These are phyloP conservation scores for Collariella sp. DNA, from an alignment of 495 filamentous ascomycete genomes.

Conservation along the genomic window DNA sequence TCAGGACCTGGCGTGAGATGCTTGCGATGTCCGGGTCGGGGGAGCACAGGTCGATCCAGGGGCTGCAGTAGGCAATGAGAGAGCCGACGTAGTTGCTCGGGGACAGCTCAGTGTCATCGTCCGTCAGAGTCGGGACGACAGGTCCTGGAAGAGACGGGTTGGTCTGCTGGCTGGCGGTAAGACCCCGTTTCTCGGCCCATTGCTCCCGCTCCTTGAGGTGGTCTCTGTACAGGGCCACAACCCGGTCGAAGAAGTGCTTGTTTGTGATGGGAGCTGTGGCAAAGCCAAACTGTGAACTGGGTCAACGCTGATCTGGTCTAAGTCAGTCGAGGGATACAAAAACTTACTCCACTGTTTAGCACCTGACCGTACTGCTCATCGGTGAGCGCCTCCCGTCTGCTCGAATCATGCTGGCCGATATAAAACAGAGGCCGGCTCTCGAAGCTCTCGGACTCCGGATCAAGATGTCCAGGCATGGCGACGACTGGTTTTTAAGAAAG, in stretches of 20 bases:
- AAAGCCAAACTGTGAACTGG: conserved; percentile 68
- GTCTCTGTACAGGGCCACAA: conserved; percentile 54
- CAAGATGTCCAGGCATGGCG: conserved; percentile 22
- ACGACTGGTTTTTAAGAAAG: neutral
- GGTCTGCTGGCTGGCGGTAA: conserved; percentile 13
- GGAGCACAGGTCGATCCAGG: conserved; percentile 87
- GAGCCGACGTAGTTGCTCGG: conserved; percentile 64
- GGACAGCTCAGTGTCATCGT: conserved; percentile 63
- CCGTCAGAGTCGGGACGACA: conserved; percentile 60
- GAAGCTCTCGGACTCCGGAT: conserved; percentile 44
- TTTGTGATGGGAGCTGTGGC: conserved; percentile 86
- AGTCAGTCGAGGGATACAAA: too few relatives aligned
- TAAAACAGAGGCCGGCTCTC: conserved; percentile 55
- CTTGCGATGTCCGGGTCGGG: conserved; percentile 70
- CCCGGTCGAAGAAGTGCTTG: conserved; percentile 65
- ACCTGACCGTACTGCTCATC: conserved; percentile 56
- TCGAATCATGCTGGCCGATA: conserved; percentile 76
- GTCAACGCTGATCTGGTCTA: conserved; percentile 8
- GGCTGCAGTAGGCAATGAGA: conserved; percentile 62
- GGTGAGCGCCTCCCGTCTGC: conserved; percentile 51
- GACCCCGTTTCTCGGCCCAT: conserved; percentile 16
- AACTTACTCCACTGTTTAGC: conserved; percentile 53
- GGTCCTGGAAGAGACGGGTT: conserved; percentile 37
- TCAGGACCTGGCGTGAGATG: conserved; percentile 79
- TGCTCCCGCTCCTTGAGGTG: conserved; percentile 35